Conservation (phyloP, 2,329 filamentous ascomycete genomes). For the Alternaria viburni region DNA sequence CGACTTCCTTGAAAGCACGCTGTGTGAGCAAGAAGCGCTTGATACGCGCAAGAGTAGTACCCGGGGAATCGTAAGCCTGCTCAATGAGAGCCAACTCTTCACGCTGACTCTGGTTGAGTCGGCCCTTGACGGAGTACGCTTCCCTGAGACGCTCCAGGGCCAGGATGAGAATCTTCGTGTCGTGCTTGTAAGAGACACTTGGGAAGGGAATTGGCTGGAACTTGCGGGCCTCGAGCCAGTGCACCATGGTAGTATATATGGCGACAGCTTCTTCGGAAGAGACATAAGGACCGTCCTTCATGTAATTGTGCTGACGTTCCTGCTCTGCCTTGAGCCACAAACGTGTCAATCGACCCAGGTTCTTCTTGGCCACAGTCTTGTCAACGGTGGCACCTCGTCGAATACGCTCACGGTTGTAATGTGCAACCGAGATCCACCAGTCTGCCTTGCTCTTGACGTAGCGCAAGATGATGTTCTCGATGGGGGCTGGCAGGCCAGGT, state of each 20-base stretch:
- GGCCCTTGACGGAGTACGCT: conserved; percentile 96
- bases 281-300: conserved; percentile 98
- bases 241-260: conserved; percentile 98
- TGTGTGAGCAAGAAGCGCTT: conserved; percentile 98
- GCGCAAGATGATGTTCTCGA: conserved; percentile 97
- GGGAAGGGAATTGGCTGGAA: conserved; percentile 99
- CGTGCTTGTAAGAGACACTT: conserved; percentile 98
- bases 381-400: conserved; percentile 95
- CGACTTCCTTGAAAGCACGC: conserved; percentile 98
- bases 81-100: conserved; percentile 97
- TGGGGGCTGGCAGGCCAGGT: conserved; percentile 91
- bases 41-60: conserved; percentile 93
- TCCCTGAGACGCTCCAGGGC: conserved; percentile 91
- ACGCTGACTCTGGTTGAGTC: conserved; percentile 95
- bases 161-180: conserved; percentile 97
- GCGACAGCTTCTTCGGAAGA: conserved; percentile 98
- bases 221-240: conserved; percentile 98
- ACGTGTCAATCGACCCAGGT: conserved; percentile 89
- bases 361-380: conserved; percentile 99
- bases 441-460: conserved; percentile 99
- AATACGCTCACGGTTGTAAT: conserved; percentile 98
- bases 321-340: conserved; percentile 98
- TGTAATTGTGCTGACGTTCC: conserved; percentile 98
- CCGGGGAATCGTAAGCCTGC: conserved; percentile 96
- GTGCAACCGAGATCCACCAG: conserved; percentile 99